These are phyloP conservation scores for Echinosophora koreensis DNA, from an alignment of 306 rosid genomes.

Conservation along the genomic window DNA sequence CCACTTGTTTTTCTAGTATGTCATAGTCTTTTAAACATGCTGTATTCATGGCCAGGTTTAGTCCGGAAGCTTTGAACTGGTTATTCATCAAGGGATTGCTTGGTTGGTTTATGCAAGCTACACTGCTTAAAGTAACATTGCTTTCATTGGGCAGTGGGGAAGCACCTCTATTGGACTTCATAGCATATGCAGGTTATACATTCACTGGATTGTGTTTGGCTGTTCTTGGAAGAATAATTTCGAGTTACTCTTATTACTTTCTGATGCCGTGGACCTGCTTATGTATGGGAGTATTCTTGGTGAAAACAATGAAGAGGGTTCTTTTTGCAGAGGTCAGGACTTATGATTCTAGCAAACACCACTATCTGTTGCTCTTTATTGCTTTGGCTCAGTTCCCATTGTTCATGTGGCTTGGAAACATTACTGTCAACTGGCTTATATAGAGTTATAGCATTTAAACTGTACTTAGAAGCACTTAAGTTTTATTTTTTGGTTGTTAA, in stretches of 20 bases:
- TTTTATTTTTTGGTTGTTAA: constrained; percentile 17
- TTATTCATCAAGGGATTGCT: constrained; percentile 91
- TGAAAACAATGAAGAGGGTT: constrained; percentile 95
- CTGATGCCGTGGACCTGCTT: constrained; percentile 90
- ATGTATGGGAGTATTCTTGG: constrained; percentile 95
- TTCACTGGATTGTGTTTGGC: constrained; percentile 91
- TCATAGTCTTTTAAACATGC: constrained; percentile 28
- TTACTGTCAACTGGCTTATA: constrained; percentile 88
- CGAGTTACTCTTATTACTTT: constrained; percentile 76
- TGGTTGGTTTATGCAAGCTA: constrained; percentile 89
- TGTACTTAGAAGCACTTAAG: constrained; percentile 33
- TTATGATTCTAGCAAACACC: constrained; percentile 89
- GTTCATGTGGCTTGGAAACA: constrained; percentile 93
- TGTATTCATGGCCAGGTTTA: constrained; percentile 66
- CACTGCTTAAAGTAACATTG: constrained; percentile 73
- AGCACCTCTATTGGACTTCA: constrained; percentile 84
- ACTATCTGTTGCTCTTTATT: constrained; percentile 89
- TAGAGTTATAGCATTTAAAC: constrained; percentile 49
- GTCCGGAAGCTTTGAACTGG: constrained; percentile 95
- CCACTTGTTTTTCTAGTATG: background rate
- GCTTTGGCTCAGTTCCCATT: constrained; percentile 94
- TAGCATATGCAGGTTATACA: constrained; percentile 85
- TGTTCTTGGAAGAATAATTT: constrained; percentile 70
- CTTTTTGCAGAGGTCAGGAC: constrained; percentile 91
- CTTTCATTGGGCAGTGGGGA: constrained; percentile 87